These are phyloP conservation scores for Boletus tomentosulus DNA, from an alignment of 768 basidiomycete species.

Conservation along the genomic window DNA sequence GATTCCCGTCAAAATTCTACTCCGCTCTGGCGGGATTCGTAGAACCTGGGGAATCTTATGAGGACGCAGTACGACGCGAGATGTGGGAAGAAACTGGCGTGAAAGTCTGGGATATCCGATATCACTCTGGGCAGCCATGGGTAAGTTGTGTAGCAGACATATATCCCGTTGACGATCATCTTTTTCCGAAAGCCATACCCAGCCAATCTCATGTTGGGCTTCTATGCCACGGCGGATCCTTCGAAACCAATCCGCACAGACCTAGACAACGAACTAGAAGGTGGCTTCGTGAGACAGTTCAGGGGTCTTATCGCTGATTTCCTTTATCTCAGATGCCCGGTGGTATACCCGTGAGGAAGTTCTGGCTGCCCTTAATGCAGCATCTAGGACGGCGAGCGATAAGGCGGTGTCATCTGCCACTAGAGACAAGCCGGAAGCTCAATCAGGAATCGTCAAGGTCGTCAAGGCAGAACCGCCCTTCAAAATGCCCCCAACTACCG, in stretches of 20 bases:
- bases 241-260: slow-evolving; percentile 74
- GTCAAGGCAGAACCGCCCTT: slow-evolving; percentile 49
- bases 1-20: slow-evolving; percentile 69
- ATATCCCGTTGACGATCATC: not conserved
- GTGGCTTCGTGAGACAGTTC: slow-evolving; percentile 32
- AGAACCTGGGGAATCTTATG: slow-evolving; percentile 91
- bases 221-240: slow-evolving; percentile 74
- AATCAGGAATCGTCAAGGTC: slow-evolving; percentile 13
- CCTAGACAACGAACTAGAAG: slow-evolving; percentile 93
- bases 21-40: slow-evolving; percentile 92
- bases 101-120: slow-evolving; percentile 75
- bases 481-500: slow-evolving; percentile 69
- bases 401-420: slow-evolving; percentile 16
- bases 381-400: slow-evolving; percentile 28
- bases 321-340: slow-evolving; percentile 61
- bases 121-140: slow-evolving; percentile 88
- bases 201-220: slow-evolving; percentile 86
- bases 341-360: slow-evolving; percentile 85
- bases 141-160: slow-evolving; percentile 35
- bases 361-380: slow-evolving; percentile 45
- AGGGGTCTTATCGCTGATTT: not conserved
- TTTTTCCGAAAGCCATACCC: slow-evolving; percentile 69
- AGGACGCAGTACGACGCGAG: slow-evolving; percentile 89
- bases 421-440: slow-evolving; percentile 18
- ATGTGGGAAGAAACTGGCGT: slow-evolving; percentile 97